These are phyloP conservation scores for Glycyrrhiza uralensis DNA, from an alignment of 306 rosid genomes.

Conservation along the genomic window DNA sequence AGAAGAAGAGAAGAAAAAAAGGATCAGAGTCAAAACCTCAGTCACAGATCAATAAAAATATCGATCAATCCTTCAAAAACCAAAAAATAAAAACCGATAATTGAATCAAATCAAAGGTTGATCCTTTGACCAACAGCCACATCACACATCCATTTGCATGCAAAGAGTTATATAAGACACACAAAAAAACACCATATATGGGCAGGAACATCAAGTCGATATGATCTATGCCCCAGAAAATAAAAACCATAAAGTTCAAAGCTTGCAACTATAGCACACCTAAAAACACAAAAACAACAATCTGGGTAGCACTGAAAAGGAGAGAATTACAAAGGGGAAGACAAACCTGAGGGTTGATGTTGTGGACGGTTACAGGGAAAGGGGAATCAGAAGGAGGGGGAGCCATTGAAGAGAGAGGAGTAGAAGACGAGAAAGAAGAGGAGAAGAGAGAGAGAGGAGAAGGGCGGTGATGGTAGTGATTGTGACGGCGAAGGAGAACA, in stretches of 20 bases:
- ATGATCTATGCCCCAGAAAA: not conserved
- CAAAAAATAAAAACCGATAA: not conserved
- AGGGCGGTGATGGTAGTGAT: not conserved
- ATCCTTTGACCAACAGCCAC: not conserved
- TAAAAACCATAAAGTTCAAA: constrained; percentile 14
- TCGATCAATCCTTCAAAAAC: not conserved
- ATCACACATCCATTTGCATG: not conserved
- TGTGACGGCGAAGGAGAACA: not conserved
- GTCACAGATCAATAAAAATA: constrained; percentile 14
- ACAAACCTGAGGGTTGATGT: constrained; percentile 74
- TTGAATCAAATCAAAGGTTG: constrained; percentile 8
- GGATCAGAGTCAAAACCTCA: constrained; percentile 4
- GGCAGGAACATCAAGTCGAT: not conserved
- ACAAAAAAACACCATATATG: constrained; percentile 16
- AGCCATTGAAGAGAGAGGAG: constrained; percentile 35
- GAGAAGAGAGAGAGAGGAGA: not conserved
- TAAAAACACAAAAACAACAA: not conserved
- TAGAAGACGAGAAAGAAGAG: constrained; percentile 46
- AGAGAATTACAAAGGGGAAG: not conserved
- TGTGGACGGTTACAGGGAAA: constrained; percentile 45
- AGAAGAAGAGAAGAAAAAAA: not conserved
- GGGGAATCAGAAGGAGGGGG: constrained; percentile 28
- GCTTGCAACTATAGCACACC: not conserved
- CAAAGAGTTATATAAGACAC: not conserved
- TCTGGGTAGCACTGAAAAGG: not conserved